Percentiles rank a stretch among this genome's conserved stretches.
Conservation (phyloP, 768 basidiomycete species). For the Thelephora ganbajun region DNA sequence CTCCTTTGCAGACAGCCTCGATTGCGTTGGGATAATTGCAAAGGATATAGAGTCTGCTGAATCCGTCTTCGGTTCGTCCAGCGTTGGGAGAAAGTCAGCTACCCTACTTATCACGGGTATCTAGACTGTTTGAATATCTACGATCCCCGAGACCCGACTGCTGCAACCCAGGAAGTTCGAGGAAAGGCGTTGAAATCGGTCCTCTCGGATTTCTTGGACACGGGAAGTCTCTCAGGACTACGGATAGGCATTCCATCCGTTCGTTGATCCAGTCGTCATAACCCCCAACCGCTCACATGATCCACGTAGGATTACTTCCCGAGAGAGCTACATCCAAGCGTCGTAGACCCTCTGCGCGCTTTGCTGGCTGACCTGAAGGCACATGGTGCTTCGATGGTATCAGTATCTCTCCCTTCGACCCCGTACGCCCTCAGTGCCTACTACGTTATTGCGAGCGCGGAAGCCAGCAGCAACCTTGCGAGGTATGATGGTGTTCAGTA, state of each 20-base stretch:
- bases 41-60: constrained; percentile 32
- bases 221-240: constrained; percentile 31
- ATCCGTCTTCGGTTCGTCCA: constrained; percentile 50
- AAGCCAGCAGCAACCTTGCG: constrained; percentile 86
- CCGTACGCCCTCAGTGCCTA: constrained; percentile 79
- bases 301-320: constrained; percentile 65
- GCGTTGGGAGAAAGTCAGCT: not conserved
- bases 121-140: constrained; percentile 25
- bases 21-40: constrained; percentile 82
- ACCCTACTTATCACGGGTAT: not conserved
- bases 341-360: constrained; percentile 30
- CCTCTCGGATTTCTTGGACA: not conserved
- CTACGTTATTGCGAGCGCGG: constrained; percentile 90
- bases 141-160: constrained; percentile 67
- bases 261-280: too few relatives aligned
- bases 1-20: constrained; percentile 88
- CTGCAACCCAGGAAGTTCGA: constrained; percentile 30
- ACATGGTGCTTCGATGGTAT: constrained; percentile 51
- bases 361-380: constrained; percentile 27
- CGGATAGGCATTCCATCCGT: constrained; percentile 70
- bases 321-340: constrained; percentile 35
- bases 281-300: not conserved
- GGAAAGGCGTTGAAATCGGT: constrained; percentile 16
- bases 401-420: constrained; percentile 62
- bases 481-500: constrained; percentile 82